phyloP scores from a whole-genome alignment of 805 yeast genomes.

The Sugiyamaella lignohabitans region DNA sequence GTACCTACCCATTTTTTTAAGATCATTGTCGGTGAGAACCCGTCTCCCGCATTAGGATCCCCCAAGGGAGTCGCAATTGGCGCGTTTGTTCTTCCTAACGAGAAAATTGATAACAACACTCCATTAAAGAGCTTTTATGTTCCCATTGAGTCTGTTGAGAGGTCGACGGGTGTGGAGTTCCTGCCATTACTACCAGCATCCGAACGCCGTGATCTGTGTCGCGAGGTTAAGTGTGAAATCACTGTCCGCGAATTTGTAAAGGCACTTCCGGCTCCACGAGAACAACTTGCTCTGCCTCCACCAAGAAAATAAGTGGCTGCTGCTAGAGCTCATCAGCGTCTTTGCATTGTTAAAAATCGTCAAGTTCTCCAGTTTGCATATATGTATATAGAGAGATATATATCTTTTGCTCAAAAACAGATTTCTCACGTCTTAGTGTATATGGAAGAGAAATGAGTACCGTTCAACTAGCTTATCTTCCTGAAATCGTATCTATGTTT shows the following conservation, averaged over 20 bases:
- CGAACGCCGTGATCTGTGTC: conserved; percentile 60
- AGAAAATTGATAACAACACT: conserved; percentile 59
- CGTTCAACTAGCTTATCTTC: too few relatives aligned
- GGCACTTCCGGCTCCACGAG: conserved; percentile 30
- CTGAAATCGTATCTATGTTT: too few relatives aligned
- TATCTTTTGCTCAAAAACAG: too few relatives aligned
- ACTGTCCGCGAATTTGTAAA: conserved; percentile 69
- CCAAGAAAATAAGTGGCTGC: conserved; percentile 9
- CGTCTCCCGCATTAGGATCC: conserved; percentile 28
- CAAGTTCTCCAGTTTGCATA: neutral
- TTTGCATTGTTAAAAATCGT: too few relatives aligned
- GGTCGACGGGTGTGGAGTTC: conserved; percentile 78
- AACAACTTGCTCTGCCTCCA: conserved; percentile 18
- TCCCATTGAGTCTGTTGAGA: conserved; percentile 84
- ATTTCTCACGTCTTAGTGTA: too few relatives aligned
- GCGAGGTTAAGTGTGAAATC: conserved; percentile 72
- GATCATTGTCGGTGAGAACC: conserved; percentile 74
- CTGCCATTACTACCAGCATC: conserved; percentile 58
- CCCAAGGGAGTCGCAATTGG: conserved; percentile 55
- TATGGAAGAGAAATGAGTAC: too few relatives aligned
- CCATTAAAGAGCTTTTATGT: conserved; percentile 75
- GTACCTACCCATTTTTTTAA: conserved; percentile 98
- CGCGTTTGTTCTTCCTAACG: conserved; percentile 92
- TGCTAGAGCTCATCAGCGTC: too few relatives aligned
- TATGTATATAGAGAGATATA: conserved; percentile 1